Percentiles rank a stretch among this genome's conserved stretches.
Conservation (phyloP, 225 moss, liverwort and hornwort genomes). For the Bryoerythrophyllum caledonicum region DNA sequence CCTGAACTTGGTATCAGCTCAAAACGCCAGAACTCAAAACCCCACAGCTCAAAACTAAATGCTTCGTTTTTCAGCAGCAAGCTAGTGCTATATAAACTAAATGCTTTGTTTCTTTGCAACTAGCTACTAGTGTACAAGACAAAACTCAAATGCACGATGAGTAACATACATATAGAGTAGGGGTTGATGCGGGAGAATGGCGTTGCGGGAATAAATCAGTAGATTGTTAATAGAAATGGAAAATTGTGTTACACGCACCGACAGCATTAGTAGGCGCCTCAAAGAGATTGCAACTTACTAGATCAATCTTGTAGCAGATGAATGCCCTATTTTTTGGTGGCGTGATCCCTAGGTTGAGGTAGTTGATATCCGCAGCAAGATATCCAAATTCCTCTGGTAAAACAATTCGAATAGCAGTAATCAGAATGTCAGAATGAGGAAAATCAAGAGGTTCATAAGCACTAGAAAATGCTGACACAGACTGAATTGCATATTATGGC, state of each 20-base stretch:
- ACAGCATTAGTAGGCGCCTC: not conserved
- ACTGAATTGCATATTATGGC: not conserved
- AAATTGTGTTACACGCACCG: slow-evolving; percentile 18
- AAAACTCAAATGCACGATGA: too few species aligned
- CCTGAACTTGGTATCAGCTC: too few species aligned
- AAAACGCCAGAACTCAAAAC: too few species aligned
- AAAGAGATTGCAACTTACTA: not conserved
- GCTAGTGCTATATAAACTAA: too few species aligned
- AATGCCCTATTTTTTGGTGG: slow-evolving; percentile 55
- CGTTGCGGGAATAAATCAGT: too few species aligned
- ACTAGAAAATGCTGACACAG: not conserved
- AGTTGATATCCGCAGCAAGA: slow-evolving; percentile 85
- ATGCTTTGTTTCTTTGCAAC: too few species aligned
- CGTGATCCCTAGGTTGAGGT: slow-evolving; percentile 61
- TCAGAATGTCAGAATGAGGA: not conserved
- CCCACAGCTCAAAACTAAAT: too few species aligned
- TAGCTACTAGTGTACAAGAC: too few species aligned
- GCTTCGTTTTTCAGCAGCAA: too few species aligned
- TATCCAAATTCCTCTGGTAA: slow-evolving; percentile 80
- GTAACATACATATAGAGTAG: too few species aligned
- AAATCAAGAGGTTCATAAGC: not conserved
- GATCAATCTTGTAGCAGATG: slow-evolving; percentile 49
- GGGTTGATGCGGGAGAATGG: too few species aligned
- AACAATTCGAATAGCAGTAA: not conserved
- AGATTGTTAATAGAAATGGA: slow-evolving; percentile 17